Evolutionary conservation across 495 filamentous ascomycete species (phyloP), one percentile per base, ranked within the genome.

Genomic region (Physcia stellaris): DNA sequence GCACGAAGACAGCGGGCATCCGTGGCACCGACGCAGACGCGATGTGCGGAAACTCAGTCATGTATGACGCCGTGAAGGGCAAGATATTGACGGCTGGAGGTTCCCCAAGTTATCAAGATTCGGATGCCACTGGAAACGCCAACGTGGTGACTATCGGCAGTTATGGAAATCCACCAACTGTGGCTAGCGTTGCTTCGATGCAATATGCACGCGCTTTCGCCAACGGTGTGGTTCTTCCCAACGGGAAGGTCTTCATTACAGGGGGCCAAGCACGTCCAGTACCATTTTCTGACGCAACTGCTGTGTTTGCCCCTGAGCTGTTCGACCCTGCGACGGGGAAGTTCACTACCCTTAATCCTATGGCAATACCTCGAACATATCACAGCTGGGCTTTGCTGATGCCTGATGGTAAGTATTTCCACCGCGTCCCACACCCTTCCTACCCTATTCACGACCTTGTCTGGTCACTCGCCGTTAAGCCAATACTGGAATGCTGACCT

Each of bases 21-120:
- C 62, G 64, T 13, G 32, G 47, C 4, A 45, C 50, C 2, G 70
- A 76, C 40, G 32, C 39, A 1, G 72, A 79, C 37, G 54, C 70
- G 4, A 76, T 70, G 66, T 58, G 56, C 35, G 68, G 67, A 11
- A 67, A 59, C 36, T 61, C 63, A 4, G 58, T 72, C 38, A 73
- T 75, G 68, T 75, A 64, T 41, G 73, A 77, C 38, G 71, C 71
- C 21, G 50, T 58, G 0, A 51, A 45, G 1, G 73, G 73, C 22
- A 68, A 68, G 43, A 75, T 77, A 11, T 55, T 75, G 2, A 63
- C 64, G 4, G 45, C 62, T 11, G 73, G 73, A 22, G 73, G 73
- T 2, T 50, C 60, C 4, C 51, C 54, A 2, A 51, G 57, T 33
- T 77, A 77, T 39, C 40, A 53, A 30, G 44, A 54, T 18, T 58